Percentiles rank a stretch among this genome's conserved stretches.
Evolutionary conservation across 2,329 filamentous ascomycete genomes (phyloP).

Genomic region (Penicillium paneum): DNA sequence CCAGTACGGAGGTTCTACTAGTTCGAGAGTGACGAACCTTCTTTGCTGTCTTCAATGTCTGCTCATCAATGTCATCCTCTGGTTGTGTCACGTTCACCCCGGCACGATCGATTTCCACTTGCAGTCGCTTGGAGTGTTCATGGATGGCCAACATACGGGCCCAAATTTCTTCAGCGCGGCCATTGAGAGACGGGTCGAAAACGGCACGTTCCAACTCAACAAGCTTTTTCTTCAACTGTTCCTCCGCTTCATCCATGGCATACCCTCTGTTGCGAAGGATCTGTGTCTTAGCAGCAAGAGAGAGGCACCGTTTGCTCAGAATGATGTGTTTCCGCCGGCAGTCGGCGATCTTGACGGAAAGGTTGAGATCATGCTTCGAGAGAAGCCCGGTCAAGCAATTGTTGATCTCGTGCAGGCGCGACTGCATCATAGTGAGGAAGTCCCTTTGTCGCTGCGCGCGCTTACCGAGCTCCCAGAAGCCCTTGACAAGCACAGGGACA

Average conservation of each 20-base stretch:
- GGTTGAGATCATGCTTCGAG: conserved; percentile 58
- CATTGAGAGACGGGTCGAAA: conserved; percentile 59
- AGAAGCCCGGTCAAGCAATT: conserved; percentile 58
- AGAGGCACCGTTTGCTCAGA: conserved; percentile 58
- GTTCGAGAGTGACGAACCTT: conserved; percentile 48
- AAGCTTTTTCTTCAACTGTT: conserved; percentile 61
- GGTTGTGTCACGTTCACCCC: conserved; percentile 43
- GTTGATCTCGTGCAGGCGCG: conserved; percentile 64
- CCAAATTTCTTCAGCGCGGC: conserved; percentile 64
- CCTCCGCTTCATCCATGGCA: conserved; percentile 62
- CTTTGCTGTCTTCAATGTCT: conserved; percentile 57
- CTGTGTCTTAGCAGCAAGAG: conserved; percentile 63
- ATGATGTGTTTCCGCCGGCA: conserved; percentile 59
- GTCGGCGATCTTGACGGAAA: conserved; percentile 57
- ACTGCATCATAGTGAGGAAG: conserved; percentile 56
- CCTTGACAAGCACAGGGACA: conserved; percentile 59
- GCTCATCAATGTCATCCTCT: conserved; percentile 52
- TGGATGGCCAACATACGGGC: conserved; percentile 62
- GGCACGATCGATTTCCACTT: conserved; percentile 58
- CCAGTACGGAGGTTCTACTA: conserved; percentile 27
- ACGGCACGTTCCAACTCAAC: conserved; percentile 56
- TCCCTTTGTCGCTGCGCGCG: conserved; percentile 57
- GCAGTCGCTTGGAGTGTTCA: conserved; percentile 57
- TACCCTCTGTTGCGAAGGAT: conserved; percentile 62
- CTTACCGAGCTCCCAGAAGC: conserved; percentile 58